A percentile compares a stretch with the other conserved stretches of the same genome.
phyloP scores from a whole-genome alignment of 2,329 filamentous ascomycete genomes.

The Emericellopsis atlantica region DNA sequence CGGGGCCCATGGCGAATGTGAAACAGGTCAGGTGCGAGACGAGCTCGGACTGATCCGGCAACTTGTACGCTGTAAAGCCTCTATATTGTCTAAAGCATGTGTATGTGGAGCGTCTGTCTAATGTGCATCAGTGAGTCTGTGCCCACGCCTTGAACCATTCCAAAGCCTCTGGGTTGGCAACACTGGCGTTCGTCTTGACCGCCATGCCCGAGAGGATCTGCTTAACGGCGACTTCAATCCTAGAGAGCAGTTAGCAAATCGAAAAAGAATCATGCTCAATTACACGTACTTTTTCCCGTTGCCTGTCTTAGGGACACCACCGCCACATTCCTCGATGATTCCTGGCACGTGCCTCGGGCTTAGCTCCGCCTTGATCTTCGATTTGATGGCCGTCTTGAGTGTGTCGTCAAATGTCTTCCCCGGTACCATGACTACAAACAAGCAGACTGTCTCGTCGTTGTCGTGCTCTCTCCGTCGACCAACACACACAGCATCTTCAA shows the following conservation, averaged over 20 bases:
- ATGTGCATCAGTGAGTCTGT: slow-evolving; percentile 26
- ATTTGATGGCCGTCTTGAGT: slow-evolving; percentile 51
- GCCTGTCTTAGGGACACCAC: slow-evolving; percentile 78
- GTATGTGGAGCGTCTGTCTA: not conserved
- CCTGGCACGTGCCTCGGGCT: slow-evolving; percentile 84
- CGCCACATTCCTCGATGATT: slow-evolving; percentile 62
- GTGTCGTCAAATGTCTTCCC: slow-evolving; percentile 43
- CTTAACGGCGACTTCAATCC: slow-evolving; percentile 90
- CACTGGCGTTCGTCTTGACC: slow-evolving; percentile 80
- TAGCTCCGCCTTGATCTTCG: slow-evolving; percentile 60
- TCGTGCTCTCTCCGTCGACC: slow-evolving; percentile 62
- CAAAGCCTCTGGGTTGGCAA: slow-evolving; percentile 81
- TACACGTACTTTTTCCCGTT: slow-evolving; percentile 84
- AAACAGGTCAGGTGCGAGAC: not conserved
- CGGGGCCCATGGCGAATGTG: not conserved
- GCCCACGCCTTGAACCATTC: slow-evolving; percentile 83
- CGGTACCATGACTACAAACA: slow-evolving; percentile 71
- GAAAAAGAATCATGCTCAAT: not conserved
- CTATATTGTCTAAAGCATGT: too few species aligned
- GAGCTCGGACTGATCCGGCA: not conserved
- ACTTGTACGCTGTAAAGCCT: too few species aligned
- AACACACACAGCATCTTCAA: slow-evolving; percentile 82
- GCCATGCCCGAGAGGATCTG: slow-evolving; percentile 83
- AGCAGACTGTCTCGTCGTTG: slow-evolving; percentile 70
- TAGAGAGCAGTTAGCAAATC: slow-evolving; percentile 17